Conservation (phyloP, 225 moss, liverwort and hornwort genomes). For the Sphagnum contortum region DNA sequence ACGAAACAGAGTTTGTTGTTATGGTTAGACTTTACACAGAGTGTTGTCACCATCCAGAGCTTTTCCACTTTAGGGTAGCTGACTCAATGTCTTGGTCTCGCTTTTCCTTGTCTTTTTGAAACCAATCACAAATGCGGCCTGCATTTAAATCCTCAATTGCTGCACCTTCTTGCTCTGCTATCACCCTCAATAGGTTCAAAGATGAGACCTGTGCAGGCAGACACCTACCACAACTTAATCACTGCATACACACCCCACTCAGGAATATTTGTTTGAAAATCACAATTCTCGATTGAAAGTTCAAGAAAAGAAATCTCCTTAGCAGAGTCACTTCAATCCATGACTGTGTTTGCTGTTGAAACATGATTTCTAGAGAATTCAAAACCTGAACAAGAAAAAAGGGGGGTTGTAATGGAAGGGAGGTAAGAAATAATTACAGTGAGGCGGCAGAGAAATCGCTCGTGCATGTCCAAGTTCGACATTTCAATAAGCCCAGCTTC, state of each 20-base stretch:
- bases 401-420: too few relatives aligned
- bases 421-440: slow-evolving; percentile 30
- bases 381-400: background rate
- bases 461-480: slow-evolving; percentile 85
- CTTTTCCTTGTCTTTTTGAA: slow-evolving; percentile 75
- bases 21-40: too few relatives aligned
- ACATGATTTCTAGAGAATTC: background rate
- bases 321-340: too few relatives aligned
- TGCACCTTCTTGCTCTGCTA: slow-evolving; percentile 80
- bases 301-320: too few relatives aligned
- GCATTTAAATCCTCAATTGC: slow-evolving; percentile 73
- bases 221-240: background rate
- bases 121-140: slow-evolving; percentile 82
- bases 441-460: slow-evolving; percentile 78
- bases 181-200: slow-evolving; percentile 66
- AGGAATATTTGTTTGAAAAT: background rate
- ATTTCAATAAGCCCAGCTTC: slow-evolving; percentile 85
- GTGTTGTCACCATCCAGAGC: slow-evolving; percentile 49
- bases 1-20: too few relatives aligned
- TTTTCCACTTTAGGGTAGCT: slow-evolving; percentile 89
- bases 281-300: background rate
- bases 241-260: background rate
- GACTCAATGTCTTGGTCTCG: slow-evolving; percentile 48
- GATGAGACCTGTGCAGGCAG: slow-evolving; percentile 54
- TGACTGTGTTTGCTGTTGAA: background rate